Evolutionary conservation across 2,329 filamentous ascomycete species (phyloP), one percentile per base, ranked within the genome.

Genomic region (Sporothrix protearum): DNA sequence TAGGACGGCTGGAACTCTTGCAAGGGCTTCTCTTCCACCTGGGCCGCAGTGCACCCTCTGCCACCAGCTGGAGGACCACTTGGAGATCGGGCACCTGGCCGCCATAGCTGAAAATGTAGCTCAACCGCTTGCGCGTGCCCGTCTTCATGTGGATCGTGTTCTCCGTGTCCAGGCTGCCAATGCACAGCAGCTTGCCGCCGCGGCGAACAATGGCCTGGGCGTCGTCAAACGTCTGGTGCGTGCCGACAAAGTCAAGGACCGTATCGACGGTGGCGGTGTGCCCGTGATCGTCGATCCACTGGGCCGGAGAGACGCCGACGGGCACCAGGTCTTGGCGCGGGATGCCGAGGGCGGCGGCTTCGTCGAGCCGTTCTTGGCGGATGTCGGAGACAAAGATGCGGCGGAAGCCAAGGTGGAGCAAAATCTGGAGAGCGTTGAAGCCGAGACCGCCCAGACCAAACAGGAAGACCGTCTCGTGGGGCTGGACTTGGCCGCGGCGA

Each of bases 161-260:
- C 25, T 69, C 68, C 25, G 68, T 69, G 53, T 69, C 68, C 53
- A 69, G 39, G 28, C 68, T 69, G 68, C 68, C 68, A 33, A 69
- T 61, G 55, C 68, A 69, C 55, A 69, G 30, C 39, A 69, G 39
- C 53, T 61, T 61, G 39, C 68, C 68, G 25, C 68, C 68, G 19
- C 68, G 68, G 16, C 68, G 68, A 14, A 69, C 68, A 61, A 69
- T 69, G 1, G 39, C 16, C 39, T 69, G 68, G 14, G 68, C 68
- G 42, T 69, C 68, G 42, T 63, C 68, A 69, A 69, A 69, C 4
- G 68, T 69, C 68, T 69, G 68, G 39, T 69, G 68, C 16, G 53
- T 69, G 36, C 68, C 68, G 25, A 47, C 68, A 69, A 69, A 69
- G 53, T 69, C 68, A 19, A 36, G 19, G 25, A 69, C 68, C 3